Base-by-base conservation (phyloP, 2,329 filamentous ascomycete species). In the Cyphellophora europaea region DNA sequence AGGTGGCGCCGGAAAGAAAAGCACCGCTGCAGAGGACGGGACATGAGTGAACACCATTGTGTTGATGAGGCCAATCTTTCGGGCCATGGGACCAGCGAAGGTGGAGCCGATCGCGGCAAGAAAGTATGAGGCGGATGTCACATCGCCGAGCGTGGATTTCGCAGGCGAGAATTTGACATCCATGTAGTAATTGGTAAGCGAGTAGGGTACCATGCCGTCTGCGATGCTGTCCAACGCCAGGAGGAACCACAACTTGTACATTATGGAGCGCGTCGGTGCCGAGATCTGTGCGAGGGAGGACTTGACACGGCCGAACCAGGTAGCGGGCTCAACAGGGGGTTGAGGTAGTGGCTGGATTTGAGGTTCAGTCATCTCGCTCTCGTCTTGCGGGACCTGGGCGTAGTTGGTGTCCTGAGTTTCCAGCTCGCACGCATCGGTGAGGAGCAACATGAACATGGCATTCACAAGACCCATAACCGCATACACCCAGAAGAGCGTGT, bases 241-340 rank as follows among this genome's bases (percentile, higher is more conserved):
- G 5, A 82, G 65, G 39, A 78, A 69, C 74, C 77, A 81, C 3
- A 82, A 59, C 33, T 73, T 72, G 53, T 71, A 72, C 68, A 81
- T 77, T 48, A 74, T 65, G 2, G 61, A 63, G 10, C 69, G 64
- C 0, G 77, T 79, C 11, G 68, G 57, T 1, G 57, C 52, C 0
- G 77, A 80, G 33, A 81, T 78, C 41, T 73, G 62, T 2, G 68
- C 57, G 25, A 75, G 60, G 2, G 38, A 45, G n/a, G 25, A 28
- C 11, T 29, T 31, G 30, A 25, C 27, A 11, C 37, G 35, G 12
- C 27, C 14, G 3, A 19, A 17, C 28, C 35, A 40, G 5, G 13
- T 31, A 10, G n/a, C 10, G 12, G 35, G 21, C n/a, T 11, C 11
- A 14, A 12, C 6, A 13, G 11, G 6, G 13, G n/a, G n/a, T n/a